Base-by-base conservation (phyloP, 1,139 yeast genomes). In the Hyphopichia wangnamkhiaoensis region DNA sequence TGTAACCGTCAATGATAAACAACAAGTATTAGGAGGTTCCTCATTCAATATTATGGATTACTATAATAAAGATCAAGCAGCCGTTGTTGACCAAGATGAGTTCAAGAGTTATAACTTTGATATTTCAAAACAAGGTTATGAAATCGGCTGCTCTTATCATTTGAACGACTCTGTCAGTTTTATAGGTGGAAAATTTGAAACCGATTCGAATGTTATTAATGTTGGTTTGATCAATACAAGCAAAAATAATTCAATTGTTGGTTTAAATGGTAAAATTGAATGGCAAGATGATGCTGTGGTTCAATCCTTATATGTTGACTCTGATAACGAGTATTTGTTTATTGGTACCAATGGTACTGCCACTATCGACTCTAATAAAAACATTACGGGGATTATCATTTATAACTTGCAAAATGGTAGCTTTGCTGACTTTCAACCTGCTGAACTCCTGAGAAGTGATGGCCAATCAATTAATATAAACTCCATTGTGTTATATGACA, bases 311-410 rank as follows among this genome's bases (percentile, higher is more conserved):
- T 69, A 71, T 45, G 76, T 71, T 18, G 73, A 71, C 43, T 59
- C 54, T 31, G 49, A 57, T 15, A 49, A 60, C 18, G 58, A 67
- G 24, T 58, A 56, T 36, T 58, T 83, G 24, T 69, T 75, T 41
- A 65, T 79, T 39, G 85, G 85, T 4, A 72, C 76, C 26, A 65
- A 71, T 42, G 79, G 85, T 1, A 48, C 74, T 1, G 77, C 74
- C 2, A 43, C 42, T 5, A 38, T 66, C 5, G 46, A 54, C 17
- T 50, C 45, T 13, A 39, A 53, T 5, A 31, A 38, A 5, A 54
- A 59, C 2, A 50, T 63, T 4, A 61, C 74, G 6, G 85, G 86
- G 14, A 55, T 82, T 7, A 52, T 78, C 12, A 68, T 80, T 32
- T 82, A 78, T 54, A 75, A 80, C 47, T 58, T 83, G 50, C 47